Evolutionary conservation across 495 filamentous ascomycete genomes (phyloP).

Genomic region (Neurospora sp.): DNA sequence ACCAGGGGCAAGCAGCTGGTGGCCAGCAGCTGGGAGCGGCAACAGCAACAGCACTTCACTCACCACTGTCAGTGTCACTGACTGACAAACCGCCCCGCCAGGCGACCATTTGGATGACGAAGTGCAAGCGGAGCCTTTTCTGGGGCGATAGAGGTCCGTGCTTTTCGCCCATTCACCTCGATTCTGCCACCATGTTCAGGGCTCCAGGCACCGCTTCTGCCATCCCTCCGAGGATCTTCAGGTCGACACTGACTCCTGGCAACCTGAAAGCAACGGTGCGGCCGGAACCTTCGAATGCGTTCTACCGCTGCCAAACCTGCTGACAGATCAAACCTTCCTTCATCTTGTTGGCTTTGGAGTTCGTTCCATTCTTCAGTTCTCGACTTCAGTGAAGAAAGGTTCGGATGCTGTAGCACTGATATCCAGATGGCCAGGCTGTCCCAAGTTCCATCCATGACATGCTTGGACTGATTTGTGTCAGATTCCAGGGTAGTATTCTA

Average conservation of each 20-base stretch:
- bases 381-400: neutral
- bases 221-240: neutral
- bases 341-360: neutral
- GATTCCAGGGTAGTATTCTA: too few relatives aligned
- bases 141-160: conserved; percentile 25
- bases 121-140: conserved; percentile 16
- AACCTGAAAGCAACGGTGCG: neutral
- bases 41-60: neutral
- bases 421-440: neutral
- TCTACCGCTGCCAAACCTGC: neutral
- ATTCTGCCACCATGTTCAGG: neutral
- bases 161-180: conserved; percentile 10
- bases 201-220: neutral
- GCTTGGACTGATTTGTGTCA: neutral
- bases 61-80: neutral
- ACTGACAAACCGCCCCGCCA: conserved; percentile 6
- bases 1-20: neutral
- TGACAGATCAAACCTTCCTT: neutral
- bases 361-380: neutral
- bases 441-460: neutral
- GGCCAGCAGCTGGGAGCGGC: conserved; percentile 6
- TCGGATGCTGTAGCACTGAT: neutral
- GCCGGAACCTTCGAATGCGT: neutral
- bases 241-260: neutral
- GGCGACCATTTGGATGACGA: conserved; percentile 31